Percentiles rank a stretch among this genome's conserved stretches.
phyloP scores from a whole-genome alignment of 192 early-diverging fungal genomes.

The Coemansia sp. region DNA sequence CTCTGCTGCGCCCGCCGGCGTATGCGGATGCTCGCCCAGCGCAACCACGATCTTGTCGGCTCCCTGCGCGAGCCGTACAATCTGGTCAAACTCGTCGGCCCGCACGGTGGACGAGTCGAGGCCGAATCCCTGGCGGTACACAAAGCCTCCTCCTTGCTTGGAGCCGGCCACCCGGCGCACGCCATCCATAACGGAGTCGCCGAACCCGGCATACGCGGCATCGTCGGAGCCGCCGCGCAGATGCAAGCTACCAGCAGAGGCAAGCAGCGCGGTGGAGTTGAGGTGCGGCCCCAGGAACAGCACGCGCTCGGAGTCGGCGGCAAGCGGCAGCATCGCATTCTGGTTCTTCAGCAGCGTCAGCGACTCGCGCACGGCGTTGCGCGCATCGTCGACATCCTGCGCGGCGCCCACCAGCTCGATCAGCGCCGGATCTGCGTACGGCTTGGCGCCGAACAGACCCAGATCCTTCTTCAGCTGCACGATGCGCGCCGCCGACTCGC shows the following conservation, averaged over 20 bases:
- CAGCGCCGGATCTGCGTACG: conserved; percentile 39
- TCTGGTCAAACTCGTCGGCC: not conserved
- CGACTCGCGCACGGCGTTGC: conserved; percentile 57
- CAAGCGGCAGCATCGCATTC: conserved; percentile 49
- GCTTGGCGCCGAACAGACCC: conserved; percentile 52
- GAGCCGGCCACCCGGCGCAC: conserved; percentile 12
- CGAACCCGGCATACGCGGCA: conserved; percentile 39
- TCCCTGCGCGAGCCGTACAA: conserved; percentile 22
- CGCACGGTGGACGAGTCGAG: conserved; percentile 1
- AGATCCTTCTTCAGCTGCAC: conserved; percentile 68
- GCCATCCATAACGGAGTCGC: conserved; percentile 21
- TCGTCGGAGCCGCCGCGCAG: conserved; percentile 57
- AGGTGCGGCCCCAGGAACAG: conserved; percentile 61
- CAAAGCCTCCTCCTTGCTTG: not conserved
- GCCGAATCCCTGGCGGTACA: conserved; percentile 26
- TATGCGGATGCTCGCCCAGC: conserved; percentile 27
- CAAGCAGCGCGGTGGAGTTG: conserved; percentile 56
- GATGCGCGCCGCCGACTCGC: conserved; percentile 56
- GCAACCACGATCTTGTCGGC: conserved; percentile 46
- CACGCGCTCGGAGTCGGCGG: conserved; percentile 39
- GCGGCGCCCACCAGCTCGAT: conserved; percentile 40
- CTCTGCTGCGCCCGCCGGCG: conserved; percentile 5
- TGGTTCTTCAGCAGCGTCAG: conserved; percentile 62
- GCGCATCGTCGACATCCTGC: conserved; percentile 54
- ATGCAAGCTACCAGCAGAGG: not conserved